A percentile compares a stretch with the other conserved stretches of the same genome.
These are phyloP conservation scores for Amphicarpaea edgeworthii DNA, from an alignment of 306 rosid genomes.

Conservation along the genomic window DNA sequence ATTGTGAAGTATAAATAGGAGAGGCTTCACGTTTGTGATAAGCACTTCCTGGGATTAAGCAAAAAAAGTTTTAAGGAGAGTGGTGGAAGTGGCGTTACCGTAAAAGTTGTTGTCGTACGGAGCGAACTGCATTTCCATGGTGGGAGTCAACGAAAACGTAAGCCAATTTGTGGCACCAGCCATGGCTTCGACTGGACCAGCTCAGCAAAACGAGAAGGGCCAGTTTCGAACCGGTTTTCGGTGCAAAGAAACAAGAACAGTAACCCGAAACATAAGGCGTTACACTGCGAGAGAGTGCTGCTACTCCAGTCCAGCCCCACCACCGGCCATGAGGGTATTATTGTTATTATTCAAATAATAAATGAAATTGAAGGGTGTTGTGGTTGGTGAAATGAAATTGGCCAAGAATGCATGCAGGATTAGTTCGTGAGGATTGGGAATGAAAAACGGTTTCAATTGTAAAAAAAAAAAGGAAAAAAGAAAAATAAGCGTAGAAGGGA, in stretches of 20 bases:
- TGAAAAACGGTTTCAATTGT: background rate
- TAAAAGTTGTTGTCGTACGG: constrained; percentile 35
- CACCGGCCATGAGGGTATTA: background rate
- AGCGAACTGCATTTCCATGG: constrained; percentile 66
- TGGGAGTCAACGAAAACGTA: constrained; percentile 76
- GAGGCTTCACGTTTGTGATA: background rate
- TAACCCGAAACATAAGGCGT: constrained; percentile 51
- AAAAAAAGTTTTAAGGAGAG: background rate
- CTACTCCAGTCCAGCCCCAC: background rate
- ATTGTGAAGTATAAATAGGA: background rate
- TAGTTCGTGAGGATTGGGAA: constrained; percentile 1
- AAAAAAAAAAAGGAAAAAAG: background rate
- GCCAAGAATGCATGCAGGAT: constrained; percentile 28
- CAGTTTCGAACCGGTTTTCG: constrained; percentile 22
- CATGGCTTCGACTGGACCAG: constrained; percentile 47
- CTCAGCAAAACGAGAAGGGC: constrained; percentile 4
- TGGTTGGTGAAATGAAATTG: background rate
- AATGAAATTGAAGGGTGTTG: background rate
- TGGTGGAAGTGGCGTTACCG: constrained; percentile 24
- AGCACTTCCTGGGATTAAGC: background rate
- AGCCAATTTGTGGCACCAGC: constrained; percentile 81
- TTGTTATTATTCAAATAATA: background rate
- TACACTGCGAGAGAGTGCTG: constrained; percentile 42
- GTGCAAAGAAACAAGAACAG: constrained; percentile 49
- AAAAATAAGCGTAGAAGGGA: background rate